Evolutionary conservation across 441 rosid genomes (phyloP), one percentile per base, ranked within the genome.

Genomic region (Dalechampia spathulata): DNA sequence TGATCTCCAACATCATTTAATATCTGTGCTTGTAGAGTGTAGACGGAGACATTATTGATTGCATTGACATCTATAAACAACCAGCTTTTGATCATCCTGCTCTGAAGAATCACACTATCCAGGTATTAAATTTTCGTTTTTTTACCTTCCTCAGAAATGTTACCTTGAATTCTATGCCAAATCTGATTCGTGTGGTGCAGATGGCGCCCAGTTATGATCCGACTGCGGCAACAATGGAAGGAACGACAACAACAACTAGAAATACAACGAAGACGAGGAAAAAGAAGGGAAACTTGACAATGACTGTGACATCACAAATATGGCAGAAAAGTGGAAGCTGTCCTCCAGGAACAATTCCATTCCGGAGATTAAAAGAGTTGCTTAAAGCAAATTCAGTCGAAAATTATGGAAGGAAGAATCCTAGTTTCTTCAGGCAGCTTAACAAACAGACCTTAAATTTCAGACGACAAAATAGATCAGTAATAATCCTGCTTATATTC

Each of bases 261-360:
- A 44, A 58, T 27, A 46, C 40, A 43, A 7, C 12, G 19, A 37
- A 36, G 52, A 59, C 17, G 7, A 49, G 37, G 3, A 49, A 55
- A 8, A 61, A 49, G 8, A 58, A 61, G 37, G 62, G 34, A 28
- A 7, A 53, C 56, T 43, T 67, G 30, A 61, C 71, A 14, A 9
- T 50, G 61, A 58, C 15, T 5, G 21, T 42, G 13, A 49, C 63
- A 6, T 68, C 71, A 22, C 90, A 78, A 55, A 7, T 52, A 8
- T 78, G 90, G 90, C 69, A 64, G 46, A 83, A 75, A 70, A 72
- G 38, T 46, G 84, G 84, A 36, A 69, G 57, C 37, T 83, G 86
- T 69, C 86, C 81, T 0, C 4, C 9, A 3, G 86, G 82, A 49
- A 76, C 86, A 2, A 66, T 83, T 45, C 84, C 86, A 0, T 48